A percentile compares a stretch with the other conserved stretches of the same genome.
Evolutionary conservation across 331 rosid species (phyloP).

Genomic region (Quercus phellos): DNA sequence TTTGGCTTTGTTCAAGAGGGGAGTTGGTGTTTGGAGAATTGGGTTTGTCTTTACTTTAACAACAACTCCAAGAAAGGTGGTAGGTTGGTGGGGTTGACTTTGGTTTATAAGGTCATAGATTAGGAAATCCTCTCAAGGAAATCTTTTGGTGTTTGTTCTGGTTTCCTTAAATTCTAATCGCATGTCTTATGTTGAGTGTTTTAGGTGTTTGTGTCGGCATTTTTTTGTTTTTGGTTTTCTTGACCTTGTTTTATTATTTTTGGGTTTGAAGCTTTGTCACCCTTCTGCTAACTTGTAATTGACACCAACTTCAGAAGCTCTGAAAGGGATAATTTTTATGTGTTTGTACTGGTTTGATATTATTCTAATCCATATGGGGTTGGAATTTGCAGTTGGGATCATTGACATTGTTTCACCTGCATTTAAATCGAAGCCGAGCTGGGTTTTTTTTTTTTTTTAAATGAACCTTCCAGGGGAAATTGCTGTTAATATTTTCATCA

Average conservation of each 20-base stretch:
- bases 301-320: conserved; percentile 6
- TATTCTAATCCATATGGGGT: conserved; percentile 6
- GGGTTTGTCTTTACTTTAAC: conserved; percentile 25
- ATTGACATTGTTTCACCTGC: conserved; percentile 15
- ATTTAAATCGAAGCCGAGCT: conserved; percentile 16
- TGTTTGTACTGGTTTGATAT: conserved; percentile 13
- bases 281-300: conserved; percentile 14
- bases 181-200: conserved; percentile 15
- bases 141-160: conserved; percentile 14
- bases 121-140: conserved; percentile 14
- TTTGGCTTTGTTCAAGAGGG: conserved; percentile 13
- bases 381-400: conserved; percentile 13
- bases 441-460: neutral
- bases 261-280: conserved; percentile 24
- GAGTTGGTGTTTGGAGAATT: conserved; percentile 27
- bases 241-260: neutral
- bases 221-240: too few species aligned
- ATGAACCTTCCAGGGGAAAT: conserved; percentile 6
- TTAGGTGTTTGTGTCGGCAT: neutral
- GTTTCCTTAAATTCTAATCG: conserved; percentile 18
- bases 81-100: conserved; percentile 73
- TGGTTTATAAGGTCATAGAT: conserved; percentile 26
- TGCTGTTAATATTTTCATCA: conserved; percentile 8
- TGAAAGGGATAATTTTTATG: conserved; percentile 8
- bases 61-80: conserved; percentile 50